Conservation (phyloP, 2,329 filamentous ascomycete genomes). For the Diaporthe nobilis region DNA sequence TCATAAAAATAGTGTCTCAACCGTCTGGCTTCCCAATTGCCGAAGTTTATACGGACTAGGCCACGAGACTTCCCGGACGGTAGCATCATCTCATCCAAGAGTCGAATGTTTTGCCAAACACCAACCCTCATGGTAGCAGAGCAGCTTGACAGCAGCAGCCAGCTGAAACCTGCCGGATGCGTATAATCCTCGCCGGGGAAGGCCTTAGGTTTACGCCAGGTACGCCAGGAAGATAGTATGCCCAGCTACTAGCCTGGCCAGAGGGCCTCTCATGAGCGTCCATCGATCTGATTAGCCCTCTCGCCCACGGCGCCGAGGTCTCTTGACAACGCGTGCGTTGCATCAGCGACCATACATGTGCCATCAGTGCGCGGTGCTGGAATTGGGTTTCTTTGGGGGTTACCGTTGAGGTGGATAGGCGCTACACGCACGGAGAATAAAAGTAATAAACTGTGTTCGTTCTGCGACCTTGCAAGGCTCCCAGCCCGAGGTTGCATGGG, state of each 20-base stretch:
- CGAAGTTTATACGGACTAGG: background rate
- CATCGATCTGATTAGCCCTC: background rate
- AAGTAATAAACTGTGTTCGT: background rate
- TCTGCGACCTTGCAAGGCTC: slow-evolving; percentile 15
- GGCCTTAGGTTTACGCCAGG: background rate
- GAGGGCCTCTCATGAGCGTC: background rate
- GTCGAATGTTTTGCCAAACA: background rate
- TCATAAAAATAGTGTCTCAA: background rate
- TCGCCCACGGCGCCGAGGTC: background rate
- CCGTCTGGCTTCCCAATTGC: background rate
- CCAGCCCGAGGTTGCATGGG: slow-evolving; percentile 16
- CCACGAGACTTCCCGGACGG: background rate
- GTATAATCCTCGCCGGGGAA: background rate
- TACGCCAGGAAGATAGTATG: background rate
- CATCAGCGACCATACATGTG: background rate
- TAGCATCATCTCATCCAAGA: background rate
- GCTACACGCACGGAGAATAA: slow-evolving; percentile 11
- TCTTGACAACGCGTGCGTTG: slow-evolving; percentile 3
- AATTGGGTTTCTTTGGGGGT: background rate
- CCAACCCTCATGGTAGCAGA: slow-evolving; percentile 5
- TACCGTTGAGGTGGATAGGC: slow-evolving; percentile 7
- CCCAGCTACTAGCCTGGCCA: background rate
- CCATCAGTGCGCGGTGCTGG: slow-evolving; percentile 11
- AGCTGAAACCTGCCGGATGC: slow-evolving; percentile 4
- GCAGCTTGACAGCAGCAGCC: slow-evolving; percentile 11